Percentiles rank a stretch among this genome's conserved stretches.
Conservation (phyloP, 2,329 filamentous ascomycete genomes). For the Zasmidium citrigriseum region DNA sequence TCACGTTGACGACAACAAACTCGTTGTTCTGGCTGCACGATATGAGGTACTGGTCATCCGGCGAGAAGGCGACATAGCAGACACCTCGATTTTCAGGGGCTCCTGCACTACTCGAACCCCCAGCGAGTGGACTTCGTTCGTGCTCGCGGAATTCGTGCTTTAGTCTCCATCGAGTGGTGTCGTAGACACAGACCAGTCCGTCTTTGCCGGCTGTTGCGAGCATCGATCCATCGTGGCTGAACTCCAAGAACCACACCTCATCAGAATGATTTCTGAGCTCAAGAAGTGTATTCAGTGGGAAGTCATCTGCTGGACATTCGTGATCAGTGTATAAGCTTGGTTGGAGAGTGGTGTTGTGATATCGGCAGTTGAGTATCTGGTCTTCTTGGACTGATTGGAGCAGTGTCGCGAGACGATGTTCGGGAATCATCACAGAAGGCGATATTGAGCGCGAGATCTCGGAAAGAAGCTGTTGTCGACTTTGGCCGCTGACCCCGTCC, state of each 20-base stretch:
- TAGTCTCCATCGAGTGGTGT: constrained; percentile 69
- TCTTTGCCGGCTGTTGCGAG: constrained; percentile 82
- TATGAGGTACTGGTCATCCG: constrained; percentile 82
- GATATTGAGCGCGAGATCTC: constrained; percentile 89
- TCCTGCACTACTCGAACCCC: constrained; percentile 11
- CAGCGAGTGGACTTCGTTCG: constrained; percentile 24
- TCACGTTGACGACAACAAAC: constrained; percentile 34
- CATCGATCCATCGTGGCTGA: constrained; percentile 81
- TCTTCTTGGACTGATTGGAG: constrained; percentile 80
- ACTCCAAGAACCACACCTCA: constrained; percentile 90
- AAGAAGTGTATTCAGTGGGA: constrained; percentile 70
- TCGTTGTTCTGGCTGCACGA: constrained; percentile 62
- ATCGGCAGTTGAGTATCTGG: constrained; percentile 82
- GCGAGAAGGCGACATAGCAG: constrained; percentile 85
- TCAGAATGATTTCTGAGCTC: constrained; percentile 73
- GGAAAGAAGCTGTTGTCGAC: constrained; percentile 72
- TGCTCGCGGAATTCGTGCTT: constrained; percentile 48
- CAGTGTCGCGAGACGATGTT: constrained; percentile 79
- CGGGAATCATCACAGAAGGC: constrained; percentile 93
- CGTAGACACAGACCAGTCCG: constrained; percentile 76
- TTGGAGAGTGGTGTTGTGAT: constrained; percentile 77
- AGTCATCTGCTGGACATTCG: constrained; percentile 74
- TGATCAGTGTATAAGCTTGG: constrained; percentile 92
- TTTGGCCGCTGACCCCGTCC: constrained; percentile 78
- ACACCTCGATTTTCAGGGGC: constrained; percentile 54